phyloP scores from a whole-genome alignment of 140 eudicot species.

The Bidens hawaiensis region DNA sequence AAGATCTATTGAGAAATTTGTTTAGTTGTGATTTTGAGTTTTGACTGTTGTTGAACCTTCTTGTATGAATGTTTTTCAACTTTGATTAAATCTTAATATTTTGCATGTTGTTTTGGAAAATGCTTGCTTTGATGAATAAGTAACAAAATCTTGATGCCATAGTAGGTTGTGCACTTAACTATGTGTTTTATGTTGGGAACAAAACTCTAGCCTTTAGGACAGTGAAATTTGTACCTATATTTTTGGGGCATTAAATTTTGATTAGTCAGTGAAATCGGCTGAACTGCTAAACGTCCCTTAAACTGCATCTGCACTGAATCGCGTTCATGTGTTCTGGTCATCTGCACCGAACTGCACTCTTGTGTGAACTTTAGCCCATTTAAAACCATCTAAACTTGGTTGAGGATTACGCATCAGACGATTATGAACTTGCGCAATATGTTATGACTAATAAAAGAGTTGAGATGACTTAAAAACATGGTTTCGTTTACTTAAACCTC shows the following conservation, averaged over 20 bases:
- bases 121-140: neutral
- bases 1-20: neutral
- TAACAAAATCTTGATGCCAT: neutral
- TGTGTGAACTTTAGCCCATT: too few species aligned
- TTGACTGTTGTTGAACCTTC: slow-evolving; percentile 1
- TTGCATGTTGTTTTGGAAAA: neutral
- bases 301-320: neutral
- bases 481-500: too few species aligned
- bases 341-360: too few species aligned
- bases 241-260: too few species aligned
- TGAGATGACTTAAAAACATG: too few species aligned
- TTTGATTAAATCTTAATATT: neutral
- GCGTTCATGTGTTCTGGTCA: neutral
- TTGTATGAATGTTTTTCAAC: slow-evolving; percentile 4
- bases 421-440: too few species aligned
- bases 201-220: neutral
- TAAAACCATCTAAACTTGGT: too few species aligned
- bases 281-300: neutral
- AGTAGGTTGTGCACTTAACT: too few species aligned
- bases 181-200: neutral
- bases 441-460: too few species aligned
- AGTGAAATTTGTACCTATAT: neutral
- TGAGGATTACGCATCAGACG: too few species aligned
- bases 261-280: too few species aligned
- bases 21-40: slow-evolving; percentile 6